Conservation (phyloP, 495 filamentous ascomycete species). For the Sordaria brevicollis region DNA sequence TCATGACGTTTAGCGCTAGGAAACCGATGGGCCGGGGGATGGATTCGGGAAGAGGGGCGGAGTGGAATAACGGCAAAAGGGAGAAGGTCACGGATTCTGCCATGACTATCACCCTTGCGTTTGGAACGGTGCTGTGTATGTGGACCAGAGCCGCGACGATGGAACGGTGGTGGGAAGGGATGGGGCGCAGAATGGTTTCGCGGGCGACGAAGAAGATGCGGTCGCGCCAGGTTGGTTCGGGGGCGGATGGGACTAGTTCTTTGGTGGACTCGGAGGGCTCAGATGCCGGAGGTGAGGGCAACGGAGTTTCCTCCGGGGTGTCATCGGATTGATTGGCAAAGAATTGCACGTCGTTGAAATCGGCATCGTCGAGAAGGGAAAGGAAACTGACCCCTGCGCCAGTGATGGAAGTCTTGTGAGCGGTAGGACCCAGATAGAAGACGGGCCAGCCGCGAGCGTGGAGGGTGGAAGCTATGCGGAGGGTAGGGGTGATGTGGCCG, state of each 20-base stretch:
- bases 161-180: slow-evolving; percentile 11
- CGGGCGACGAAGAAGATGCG: not conserved
- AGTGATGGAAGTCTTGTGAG: slow-evolving; percentile 18
- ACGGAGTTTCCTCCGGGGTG: not conserved
- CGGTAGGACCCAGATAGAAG: slow-evolving; percentile 22
- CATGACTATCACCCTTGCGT: slow-evolving; percentile 19
- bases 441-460: slow-evolving; percentile 11
- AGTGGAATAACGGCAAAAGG: slow-evolving; percentile 15
- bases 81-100: slow-evolving; percentile 21
- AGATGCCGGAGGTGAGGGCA: too few species aligned
- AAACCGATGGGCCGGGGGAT: slow-evolving; percentile 9
- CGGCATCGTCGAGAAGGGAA: slow-evolving; percentile 19
- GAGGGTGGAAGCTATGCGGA: slow-evolving; percentile 1
- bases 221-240: not conserved
- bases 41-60: slow-evolving; percentile 10
- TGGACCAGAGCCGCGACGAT: slow-evolving; percentile 14
- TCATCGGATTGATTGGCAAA: slow-evolving; percentile 3
- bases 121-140: slow-evolving; percentile 9
- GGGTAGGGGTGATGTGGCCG: slow-evolving; percentile 5
- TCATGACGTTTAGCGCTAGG: slow-evolving; percentile 5
- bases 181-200: not conserved
- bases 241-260: not conserved
- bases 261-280: not conserved
- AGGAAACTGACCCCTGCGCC: slow-evolving; percentile 19
- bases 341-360: slow-evolving; percentile 14